Percentiles rank a stretch among this genome's conserved stretches.
Evolutionary conservation across 1,139 yeast genomes (phyloP).

Genomic region (Zygosaccharomyces pseudobailii): DNA sequence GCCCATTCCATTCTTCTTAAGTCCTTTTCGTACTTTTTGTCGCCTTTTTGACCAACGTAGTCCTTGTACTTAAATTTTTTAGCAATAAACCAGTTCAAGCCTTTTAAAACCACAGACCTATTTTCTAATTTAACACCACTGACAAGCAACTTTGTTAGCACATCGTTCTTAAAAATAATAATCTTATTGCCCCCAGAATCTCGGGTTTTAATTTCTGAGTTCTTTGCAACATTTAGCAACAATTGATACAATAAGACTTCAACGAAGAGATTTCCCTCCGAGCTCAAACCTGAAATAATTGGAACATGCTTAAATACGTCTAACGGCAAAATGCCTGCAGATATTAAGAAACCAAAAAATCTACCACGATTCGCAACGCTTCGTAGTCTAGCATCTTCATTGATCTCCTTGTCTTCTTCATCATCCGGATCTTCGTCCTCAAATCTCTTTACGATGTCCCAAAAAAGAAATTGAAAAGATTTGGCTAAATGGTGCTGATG

Average conservation of each 20-base stretch:
- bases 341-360: slow-evolving; percentile 68
- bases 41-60: slow-evolving; percentile 40
- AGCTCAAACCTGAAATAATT: slow-evolving; percentile 66
- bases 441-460: slow-evolving; percentile 80
- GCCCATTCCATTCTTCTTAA: slow-evolving; percentile 66
- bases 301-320: slow-evolving; percentile 71
- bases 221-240: slow-evolving; percentile 61
- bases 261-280: slow-evolving; percentile 62
- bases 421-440: slow-evolving; percentile 46
- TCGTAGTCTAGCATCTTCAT: slow-evolving; percentile 50
- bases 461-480: slow-evolving; percentile 80
- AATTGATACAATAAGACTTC: slow-evolving; percentile 70
- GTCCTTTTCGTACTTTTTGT: slow-evolving; percentile 44
- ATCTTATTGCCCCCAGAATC: slow-evolving; percentile 34
- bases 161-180: slow-evolving; percentile 49
- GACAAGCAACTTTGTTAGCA: slow-evolving; percentile 49
- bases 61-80: slow-evolving; percentile 49
- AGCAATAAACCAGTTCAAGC: slow-evolving; percentile 64
- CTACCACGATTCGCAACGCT: slow-evolving; percentile 70
- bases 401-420: slow-evolving; percentile 33
- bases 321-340: slow-evolving; percentile 67
- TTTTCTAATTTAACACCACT: slow-evolving; percentile 56
- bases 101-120: slow-evolving; percentile 53
- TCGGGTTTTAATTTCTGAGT: slow-evolving; percentile 50
- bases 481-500: slow-evolving; percentile 62